A percentile compares a stretch with the other conserved stretches of the same genome.
Evolutionary conservation across 108 stramenopile genomes (phyloP).

Genomic region (Aurantiochytrium sp.): DNA sequence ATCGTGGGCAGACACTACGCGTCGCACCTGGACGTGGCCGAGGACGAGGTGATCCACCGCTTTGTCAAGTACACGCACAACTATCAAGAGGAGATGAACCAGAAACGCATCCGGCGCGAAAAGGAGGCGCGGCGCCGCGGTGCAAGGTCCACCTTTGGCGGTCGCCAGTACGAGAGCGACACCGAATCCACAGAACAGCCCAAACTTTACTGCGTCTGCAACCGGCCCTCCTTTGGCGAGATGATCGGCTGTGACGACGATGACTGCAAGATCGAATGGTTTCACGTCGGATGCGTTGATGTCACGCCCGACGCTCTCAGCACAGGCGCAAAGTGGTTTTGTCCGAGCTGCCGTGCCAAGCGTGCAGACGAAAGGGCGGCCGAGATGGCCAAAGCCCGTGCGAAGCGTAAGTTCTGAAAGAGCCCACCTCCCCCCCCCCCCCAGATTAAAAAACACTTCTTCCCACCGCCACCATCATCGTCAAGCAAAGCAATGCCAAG

Average conservation of each 20-base stretch:
- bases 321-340: neutral
- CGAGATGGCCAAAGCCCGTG: neutral
- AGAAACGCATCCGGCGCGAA: neutral
- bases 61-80: neutral
- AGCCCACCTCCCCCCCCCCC: too few relatives aligned
- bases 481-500: too few relatives aligned
- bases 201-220: constrained; percentile 1
- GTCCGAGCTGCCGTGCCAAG: neutral
- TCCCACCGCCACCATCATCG: too few relatives aligned
- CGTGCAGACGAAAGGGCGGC: neutral
- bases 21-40: neutral
- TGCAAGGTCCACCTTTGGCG: neutral
- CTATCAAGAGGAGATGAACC: neutral
- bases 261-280: constrained; percentile 4
- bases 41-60: neutral
- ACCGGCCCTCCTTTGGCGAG: neutral
- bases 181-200: neutral
- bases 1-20: neutral
- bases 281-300: neutral
- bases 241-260: constrained; percentile 11
- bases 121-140: neutral
- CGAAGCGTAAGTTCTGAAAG: neutral
- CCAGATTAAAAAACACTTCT: too few relatives aligned
- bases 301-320: neutral
- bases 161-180: neutral